Base-by-base conservation (phyloP, 2,329 filamentous ascomycete species). In the Aquanectria penicillioides region DNA sequence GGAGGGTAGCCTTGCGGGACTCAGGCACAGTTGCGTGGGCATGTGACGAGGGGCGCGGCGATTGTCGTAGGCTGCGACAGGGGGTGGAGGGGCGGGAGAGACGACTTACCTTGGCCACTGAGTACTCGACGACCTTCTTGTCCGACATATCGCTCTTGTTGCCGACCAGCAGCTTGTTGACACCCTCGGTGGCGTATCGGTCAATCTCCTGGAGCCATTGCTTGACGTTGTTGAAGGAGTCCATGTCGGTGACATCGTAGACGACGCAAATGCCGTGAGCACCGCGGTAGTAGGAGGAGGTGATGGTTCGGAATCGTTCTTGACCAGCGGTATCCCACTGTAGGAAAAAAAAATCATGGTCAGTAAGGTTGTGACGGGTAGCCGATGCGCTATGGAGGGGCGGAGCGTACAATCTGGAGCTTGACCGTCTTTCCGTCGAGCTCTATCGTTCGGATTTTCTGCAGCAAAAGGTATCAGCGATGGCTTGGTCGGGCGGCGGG, bases 101-200 rank as follows among this genome's bases (percentile, higher is more conserved):
- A 13, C n/a, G 50, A 65, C 86, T 61, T 83, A 97, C 95, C 92
- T 99, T 99, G 71, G 95, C 95, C 70, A 98, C 95, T 66, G 93
- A 97, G 87, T 99, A 99, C 80, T 99, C 95, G 63, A 99, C 95
- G 34, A 98, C 95, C 86, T 98, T 99, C 91, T 99, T 99, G 83
- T 99, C 95, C 60, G 94, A 89, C 93, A 99, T 98, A 91, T 99
- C 95, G 82, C 93, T 97, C 91, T 99, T 99, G 91, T 99, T 99
- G 75, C 95, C 95, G 64, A 99, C 94, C 63, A 99, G 89, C 68
- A 99, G 87, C 87, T 99, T 99, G 89, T 99, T 99, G 75, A 99
- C 95, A 68, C 95, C 95, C 82, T 99, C 95, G 69, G 95, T 99
- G 71, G 95, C 95, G 75, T 99, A 98, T 78, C 95, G 90, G 84